These are phyloP conservation scores for Pestalotiopsis sp. DNA, from an alignment of 2,329 filamentous ascomycete species.

Conservation along the genomic window DNA sequence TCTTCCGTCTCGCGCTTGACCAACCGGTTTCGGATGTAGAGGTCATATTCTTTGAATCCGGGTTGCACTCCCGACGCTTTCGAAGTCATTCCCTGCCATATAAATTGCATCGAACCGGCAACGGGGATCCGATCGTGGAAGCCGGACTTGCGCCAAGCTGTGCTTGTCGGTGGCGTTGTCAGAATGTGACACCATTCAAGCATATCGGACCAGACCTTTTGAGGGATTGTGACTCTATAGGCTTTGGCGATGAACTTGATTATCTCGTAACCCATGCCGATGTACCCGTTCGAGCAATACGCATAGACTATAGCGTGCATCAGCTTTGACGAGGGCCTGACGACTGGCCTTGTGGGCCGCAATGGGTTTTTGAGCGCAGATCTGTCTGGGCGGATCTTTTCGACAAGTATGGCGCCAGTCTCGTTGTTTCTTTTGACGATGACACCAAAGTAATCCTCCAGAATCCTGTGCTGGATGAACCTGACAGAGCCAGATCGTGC, in stretches of 20 bases:
- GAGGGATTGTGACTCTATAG: conserved; percentile 60
- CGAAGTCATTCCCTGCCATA: conserved; percentile 63
- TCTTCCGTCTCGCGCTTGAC: conserved; percentile 11
- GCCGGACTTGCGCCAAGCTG: conserved; percentile 36
- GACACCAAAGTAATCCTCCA: conserved; percentile 31
- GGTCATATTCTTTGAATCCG: conserved; percentile 53
- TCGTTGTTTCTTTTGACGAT: conserved; percentile 12
- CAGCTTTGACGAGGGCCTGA: conserved; percentile 57
- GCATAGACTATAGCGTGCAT: conserved; percentile 69
- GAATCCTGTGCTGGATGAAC: conserved; percentile 31
- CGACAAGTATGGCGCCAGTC: not conserved
- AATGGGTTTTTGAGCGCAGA: conserved; percentile 5
- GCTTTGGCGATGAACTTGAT: conserved; percentile 63
- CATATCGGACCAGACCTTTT: conserved; percentile 65
- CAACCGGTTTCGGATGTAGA: conserved; percentile 48
- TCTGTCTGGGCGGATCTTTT: not conserved
- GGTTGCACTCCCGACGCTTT: conserved; percentile 59
- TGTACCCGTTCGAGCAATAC: conserved; percentile 67
- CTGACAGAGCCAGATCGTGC: conserved; percentile 37
- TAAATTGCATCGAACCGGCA: conserved; percentile 43
- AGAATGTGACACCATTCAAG: conserved; percentile 68
- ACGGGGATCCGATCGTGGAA: conserved; percentile 37
- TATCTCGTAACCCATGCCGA: conserved; percentile 58
- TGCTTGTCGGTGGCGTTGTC: conserved; percentile 36
- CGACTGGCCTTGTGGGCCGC: not conserved